phyloP scores from a whole-genome alignment of 1,284 basidiomycete genomes.

The Cryptococcus sp. region DNA sequence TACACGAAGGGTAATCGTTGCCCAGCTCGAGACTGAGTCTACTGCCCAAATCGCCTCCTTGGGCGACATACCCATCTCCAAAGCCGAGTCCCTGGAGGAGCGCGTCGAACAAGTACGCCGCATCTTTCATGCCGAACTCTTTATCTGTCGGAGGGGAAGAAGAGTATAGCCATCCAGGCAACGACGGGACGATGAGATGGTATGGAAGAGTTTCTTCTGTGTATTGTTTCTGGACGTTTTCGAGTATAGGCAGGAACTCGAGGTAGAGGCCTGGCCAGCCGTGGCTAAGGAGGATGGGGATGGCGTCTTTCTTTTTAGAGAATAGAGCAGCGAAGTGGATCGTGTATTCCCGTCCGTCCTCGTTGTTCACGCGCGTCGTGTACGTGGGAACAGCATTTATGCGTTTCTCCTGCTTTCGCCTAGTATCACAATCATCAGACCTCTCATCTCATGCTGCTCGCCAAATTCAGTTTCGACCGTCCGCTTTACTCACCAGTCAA shows the following conservation, averaged over 20 bases:
- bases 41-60: slow-evolving; percentile 46
- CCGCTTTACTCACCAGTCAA: slow-evolving; percentile 26
- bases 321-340: slow-evolving; percentile 43
- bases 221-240: slow-evolving; percentile 22
- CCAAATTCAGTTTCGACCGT: too few species aligned
- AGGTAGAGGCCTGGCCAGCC: slow-evolving; percentile 47
- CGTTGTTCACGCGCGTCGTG: slow-evolving; percentile 18
- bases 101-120: slow-evolving; percentile 35
- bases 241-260: slow-evolving; percentile 39
- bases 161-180: slow-evolving; percentile 44
- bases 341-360: slow-evolving; percentile 27
- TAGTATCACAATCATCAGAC: slow-evolving; percentile 7
- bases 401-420: slow-evolving; percentile 28
- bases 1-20: slow-evolving; percentile 27
- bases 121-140: slow-evolving; percentile 36
- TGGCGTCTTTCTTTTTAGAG: slow-evolving; percentile 32
- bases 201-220: slow-evolving; percentile 32
- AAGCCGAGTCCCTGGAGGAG: slow-evolving; percentile 49
- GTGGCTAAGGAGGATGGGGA: slow-evolving; percentile 43
- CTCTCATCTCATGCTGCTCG: too few species aligned
- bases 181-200: slow-evolving; percentile 34
- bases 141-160: slow-evolving; percentile 33
- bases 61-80: slow-evolving; percentile 39
- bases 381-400: slow-evolving; percentile 28
- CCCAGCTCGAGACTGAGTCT: slow-evolving; percentile 31